Evolutionary conservation across 192 early-diverging fungal genomes (phyloP), one percentile per base, ranked within the genome.

Genomic region (Paraglomus brasilianum): DNA sequence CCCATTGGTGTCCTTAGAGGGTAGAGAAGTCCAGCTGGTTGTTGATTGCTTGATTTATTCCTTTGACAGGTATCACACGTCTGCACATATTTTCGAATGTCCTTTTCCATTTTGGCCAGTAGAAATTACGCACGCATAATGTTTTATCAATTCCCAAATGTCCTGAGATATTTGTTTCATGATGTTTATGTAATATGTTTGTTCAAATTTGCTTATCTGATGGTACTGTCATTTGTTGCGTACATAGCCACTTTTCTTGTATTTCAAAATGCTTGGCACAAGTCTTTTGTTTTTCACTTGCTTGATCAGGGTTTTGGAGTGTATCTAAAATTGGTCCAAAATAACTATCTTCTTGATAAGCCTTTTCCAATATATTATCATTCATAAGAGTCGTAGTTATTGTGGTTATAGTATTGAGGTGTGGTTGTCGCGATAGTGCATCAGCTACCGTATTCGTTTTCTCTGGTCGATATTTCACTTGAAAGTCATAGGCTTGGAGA

Each of bases 81-180:
- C 1, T 57, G 14, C 17, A 75, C n/a, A 57, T 74, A 74, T 1
- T 64, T 41, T 14, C 63, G 8, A 2, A 74, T 52, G 22, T 60
- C 64, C 21, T 41, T 53, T 2, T 14, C 66, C 69, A 60, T 24
- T 42, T 45, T 10, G 50, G 58, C 67, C 66, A 74, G 57, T 74
- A 69, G n/a, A 8, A 50, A 1, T 22, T 41, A 14, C 43, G 69
- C 1, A 57, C 58, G 2, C 47, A 8, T 17, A 49, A 49, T 4
- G 79, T 80, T 47, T 66, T 77, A 17, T 55, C 75, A 17, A 47
- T 43, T 19, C 77, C 72, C 15, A 72, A 57, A 46, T 79, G 78
- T 1, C 77, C 78, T 15, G 78, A 66, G 22, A 65, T 19, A 15
- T 50, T 36, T 8, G 57, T 7, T 45, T 70, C 72, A 19, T 79